Evolutionary conservation across 2,329 filamentous ascomycete species (phyloP), one percentile per base, ranked within the genome.

Genomic region (Claviceps sp.): DNA sequence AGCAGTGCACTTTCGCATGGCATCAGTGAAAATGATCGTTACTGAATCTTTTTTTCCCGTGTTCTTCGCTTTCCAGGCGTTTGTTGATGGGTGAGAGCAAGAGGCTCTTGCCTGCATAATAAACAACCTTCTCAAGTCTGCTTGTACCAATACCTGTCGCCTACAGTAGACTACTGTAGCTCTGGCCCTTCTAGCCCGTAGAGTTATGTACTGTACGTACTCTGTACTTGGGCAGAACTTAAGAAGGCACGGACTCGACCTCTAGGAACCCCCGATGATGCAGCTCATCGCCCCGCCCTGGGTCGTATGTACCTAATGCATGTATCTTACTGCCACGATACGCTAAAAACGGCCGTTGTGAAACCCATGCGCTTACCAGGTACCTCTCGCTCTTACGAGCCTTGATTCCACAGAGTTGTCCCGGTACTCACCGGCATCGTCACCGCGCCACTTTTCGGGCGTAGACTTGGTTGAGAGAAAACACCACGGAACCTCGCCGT

Each of bases 341-440:
- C 48, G 51, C 47, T 47, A 49, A 53, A 50, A 53, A 30, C 43
- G 42, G 47, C 43, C 42, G 44, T 51, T 13, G 48, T 54, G 52
- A 48, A 51, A 51, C 48, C 42, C 37, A 30, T 30, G 26, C 26
- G 26, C 26, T 16, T 22, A n/a, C 41, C 34, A 38, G 14, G 45
- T 24, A 38, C 45, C n/a, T 37, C 18, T 47, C 26, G 30, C 48
- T 37, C 24, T 30, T 41, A 24, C 37, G 24, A 6, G 8, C 14
- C 47, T 42, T 46, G 44, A 34, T 46, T 37, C 9, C 26, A 30
- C 34, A 37, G n/a, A n/a, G 6, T n/a, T 30, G 43, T 47, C 30
- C 16, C 45, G 45, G 45, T 22, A 30, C 26, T 45, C 22, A 26
- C 26, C 26, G 26, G 26, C 26, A 8, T 30, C 26, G 26, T 30